Percentiles rank a stretch among this genome's conserved stretches.
Conservation (phyloP, 805 yeast genomes). For the Blastobotrys terrestris region DNA sequence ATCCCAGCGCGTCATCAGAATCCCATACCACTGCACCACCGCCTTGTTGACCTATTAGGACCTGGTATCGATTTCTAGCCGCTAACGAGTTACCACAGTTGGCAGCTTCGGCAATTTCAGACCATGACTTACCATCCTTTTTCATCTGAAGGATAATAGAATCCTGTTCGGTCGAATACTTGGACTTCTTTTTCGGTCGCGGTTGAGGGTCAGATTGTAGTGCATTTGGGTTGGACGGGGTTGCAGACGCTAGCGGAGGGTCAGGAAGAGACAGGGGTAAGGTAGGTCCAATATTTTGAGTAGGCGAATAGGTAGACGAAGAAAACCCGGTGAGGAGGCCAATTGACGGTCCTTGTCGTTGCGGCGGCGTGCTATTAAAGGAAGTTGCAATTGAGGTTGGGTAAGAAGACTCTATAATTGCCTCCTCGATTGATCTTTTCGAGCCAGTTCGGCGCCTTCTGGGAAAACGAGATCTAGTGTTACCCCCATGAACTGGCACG, state of each 20-base stretch:
- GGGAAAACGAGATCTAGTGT: conserved; percentile 9
- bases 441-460: conserved; percentile 21
- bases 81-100: conserved; percentile 63
- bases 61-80: conserved; percentile 74
- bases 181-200: conserved; percentile 56
- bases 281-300: conserved; percentile 9
- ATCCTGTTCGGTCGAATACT: conserved; percentile 65
- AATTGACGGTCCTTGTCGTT: conserved; percentile 9
- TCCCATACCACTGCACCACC: conserved; percentile 64
- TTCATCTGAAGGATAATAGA: conserved; percentile 55
- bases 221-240: conserved; percentile 39
- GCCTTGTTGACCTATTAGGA: conserved; percentile 77
- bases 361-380: conserved; percentile 5
- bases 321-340: conserved; percentile 12
- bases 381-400: conserved; percentile 13
- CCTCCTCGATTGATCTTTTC: conserved; percentile 23
- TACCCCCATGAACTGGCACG: conserved; percentile 11
- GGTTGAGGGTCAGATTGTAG: conserved; percentile 39
- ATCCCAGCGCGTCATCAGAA: conserved; percentile 43
- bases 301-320: conserved; percentile 3
- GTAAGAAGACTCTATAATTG: conserved; percentile 17
- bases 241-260: conserved; percentile 43
- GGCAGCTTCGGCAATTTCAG: conserved; percentile 61
- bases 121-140: conserved; percentile 61
- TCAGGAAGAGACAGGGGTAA: conserved; percentile 33